phyloP scores from a whole-genome alignment of 129 eudicot species.

The Dittrichia graveolens region DNA sequence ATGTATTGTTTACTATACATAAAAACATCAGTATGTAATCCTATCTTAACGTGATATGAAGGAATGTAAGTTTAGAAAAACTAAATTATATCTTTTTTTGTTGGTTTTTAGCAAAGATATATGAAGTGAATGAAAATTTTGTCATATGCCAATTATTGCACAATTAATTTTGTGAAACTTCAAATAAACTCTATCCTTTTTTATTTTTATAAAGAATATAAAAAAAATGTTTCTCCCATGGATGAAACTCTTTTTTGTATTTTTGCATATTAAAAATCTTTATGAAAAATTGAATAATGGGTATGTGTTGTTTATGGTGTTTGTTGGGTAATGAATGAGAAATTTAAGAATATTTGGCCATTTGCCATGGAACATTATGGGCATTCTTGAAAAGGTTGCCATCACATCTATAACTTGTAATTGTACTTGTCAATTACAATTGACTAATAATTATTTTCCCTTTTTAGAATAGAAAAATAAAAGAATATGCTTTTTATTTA shows the following conservation, averaged over 20 bases:
- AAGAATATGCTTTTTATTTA: not conserved
- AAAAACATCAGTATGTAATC: no score
- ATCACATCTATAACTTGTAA: constrained; percentile 37
- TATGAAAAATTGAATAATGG: constrained; percentile 20
- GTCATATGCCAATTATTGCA: not conserved
- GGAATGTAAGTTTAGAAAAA: no score
- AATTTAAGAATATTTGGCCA: constrained; percentile 38
- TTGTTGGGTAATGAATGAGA: constrained; percentile 45
- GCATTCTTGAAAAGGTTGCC: constrained; percentile 52
- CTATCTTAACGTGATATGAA: no score
- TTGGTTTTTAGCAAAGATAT: not conserved
- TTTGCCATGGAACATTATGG: constrained; percentile 38
- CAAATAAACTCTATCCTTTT: not conserved
- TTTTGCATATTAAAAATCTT: constrained; percentile 29
- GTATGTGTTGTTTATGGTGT: constrained; percentile 38
- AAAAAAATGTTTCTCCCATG: constrained; percentile 10
- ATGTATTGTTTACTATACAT: no score
- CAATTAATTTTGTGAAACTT: not conserved
- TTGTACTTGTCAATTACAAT: constrained; percentile 37
- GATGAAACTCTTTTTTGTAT: constrained; percentile 26
- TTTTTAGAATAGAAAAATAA: constrained; percentile 9
- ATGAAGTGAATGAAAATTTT: not conserved
- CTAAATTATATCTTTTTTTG: no score
- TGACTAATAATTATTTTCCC: constrained; percentile 35
- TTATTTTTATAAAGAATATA: not conserved